phyloP scores from a whole-genome alignment of 371 early-diverging fungal genomes.

The Rhizomucor miehei region DNA sequence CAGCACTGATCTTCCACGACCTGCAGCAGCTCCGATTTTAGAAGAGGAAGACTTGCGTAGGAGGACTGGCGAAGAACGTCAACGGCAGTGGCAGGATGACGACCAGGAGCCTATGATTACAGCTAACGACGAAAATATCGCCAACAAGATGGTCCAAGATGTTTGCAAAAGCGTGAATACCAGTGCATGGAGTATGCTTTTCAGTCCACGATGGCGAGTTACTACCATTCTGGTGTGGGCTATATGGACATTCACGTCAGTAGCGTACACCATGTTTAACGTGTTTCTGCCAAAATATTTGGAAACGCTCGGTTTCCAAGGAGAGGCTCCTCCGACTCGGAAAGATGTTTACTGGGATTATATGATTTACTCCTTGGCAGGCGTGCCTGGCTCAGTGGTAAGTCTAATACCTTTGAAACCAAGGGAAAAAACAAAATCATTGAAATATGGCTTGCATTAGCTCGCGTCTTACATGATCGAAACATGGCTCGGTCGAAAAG shows the following conservation, averaged over 20 bases:
- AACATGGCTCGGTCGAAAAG: conserved; percentile 73
- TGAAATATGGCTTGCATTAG: too few species aligned
- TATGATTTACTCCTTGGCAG: conserved; percentile 72
- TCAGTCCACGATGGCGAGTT: conserved; percentile 47
- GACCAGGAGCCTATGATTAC: conserved; percentile 6
- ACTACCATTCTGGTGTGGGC: conserved; percentile 72
- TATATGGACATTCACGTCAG: conserved; percentile 78
- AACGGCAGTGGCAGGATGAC: neutral
- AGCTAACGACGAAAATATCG: neutral
- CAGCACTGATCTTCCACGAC: conserved; percentile 23
- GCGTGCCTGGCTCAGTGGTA: conserved; percentile 81
- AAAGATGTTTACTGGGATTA: conserved; percentile 74
- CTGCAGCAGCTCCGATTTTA: neutral
- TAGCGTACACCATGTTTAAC: conserved; percentile 86
- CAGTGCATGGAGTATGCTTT: conserved; percentile 22
- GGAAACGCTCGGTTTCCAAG: conserved; percentile 51
- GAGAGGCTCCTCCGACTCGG: conserved; percentile 34
- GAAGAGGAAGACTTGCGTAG: conserved; percentile 1
- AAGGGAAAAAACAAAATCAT: too few species aligned
- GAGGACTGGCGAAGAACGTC: conserved; percentile 1
- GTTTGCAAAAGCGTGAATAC: neutral
- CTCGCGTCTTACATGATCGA: conserved; percentile 75
- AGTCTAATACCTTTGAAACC: conserved; percentile 13
- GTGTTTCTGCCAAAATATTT: conserved; percentile 78
- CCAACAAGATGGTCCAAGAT: conserved; percentile 1